A percentile compares a stretch with the other conserved stretches of the same genome.
Conservation (phyloP, 805 yeast genomes). For the Candida koratica region DNA sequence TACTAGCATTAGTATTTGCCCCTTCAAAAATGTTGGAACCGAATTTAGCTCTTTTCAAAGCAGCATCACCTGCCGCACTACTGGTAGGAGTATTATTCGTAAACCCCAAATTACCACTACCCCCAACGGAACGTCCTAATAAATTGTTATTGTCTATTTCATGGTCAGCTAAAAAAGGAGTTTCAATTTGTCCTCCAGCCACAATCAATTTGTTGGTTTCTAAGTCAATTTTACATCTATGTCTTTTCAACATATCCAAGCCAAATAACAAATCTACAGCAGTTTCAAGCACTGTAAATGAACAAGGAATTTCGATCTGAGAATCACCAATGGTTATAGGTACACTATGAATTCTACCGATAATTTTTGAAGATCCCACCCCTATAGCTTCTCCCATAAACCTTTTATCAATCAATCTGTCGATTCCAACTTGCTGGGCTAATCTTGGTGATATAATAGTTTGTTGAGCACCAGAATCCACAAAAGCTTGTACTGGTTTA, state of each 20-base stretch:
- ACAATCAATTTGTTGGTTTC: constrained; percentile 59
- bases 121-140: constrained; percentile 17
- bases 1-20: background rate
- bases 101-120: constrained; percentile 20
- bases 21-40: constrained; percentile 9
- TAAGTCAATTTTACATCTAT: constrained; percentile 78
- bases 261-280: constrained; percentile 78
- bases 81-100: constrained; percentile 39
- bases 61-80: constrained; percentile 21
- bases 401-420: constrained; percentile 72
- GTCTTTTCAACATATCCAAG: constrained; percentile 83
- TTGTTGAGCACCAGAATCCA: constrained; percentile 93
- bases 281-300: constrained; percentile 53
- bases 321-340: constrained; percentile 72
- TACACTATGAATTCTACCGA: constrained; percentile 85
- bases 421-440: constrained; percentile 68
- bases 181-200: constrained; percentile 58
- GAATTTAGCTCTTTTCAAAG: constrained; percentile 16
- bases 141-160: constrained; percentile 49
- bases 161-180: constrained; percentile 67
- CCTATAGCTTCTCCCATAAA: constrained; percentile 84
- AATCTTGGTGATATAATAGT: constrained; percentile 77
- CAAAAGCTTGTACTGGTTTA: constrained; percentile 80
- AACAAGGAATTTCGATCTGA: constrained; percentile 36
- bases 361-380: constrained; percentile 75